Conservation (phyloP, 179 eudicot genomes). For the Actinidia polygama region DNA sequence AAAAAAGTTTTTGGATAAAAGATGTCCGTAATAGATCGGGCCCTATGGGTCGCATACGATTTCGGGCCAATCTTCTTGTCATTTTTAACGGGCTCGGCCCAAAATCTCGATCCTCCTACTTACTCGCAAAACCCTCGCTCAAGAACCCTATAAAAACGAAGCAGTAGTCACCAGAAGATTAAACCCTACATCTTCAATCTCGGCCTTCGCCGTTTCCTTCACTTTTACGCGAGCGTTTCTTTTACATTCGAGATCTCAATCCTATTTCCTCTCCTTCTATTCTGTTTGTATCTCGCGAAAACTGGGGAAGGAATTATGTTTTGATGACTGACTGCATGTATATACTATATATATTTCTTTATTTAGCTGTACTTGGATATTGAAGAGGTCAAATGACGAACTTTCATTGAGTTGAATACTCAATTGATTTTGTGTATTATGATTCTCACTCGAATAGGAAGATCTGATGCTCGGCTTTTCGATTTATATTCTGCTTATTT, state of each 20-base stretch:
- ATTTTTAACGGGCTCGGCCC: not conserved
- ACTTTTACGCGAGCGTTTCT: too few species aligned
- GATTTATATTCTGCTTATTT: not conserved
- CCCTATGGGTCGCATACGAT: not conserved
- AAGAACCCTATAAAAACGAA: not conserved
- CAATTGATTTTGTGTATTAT: constrained; percentile 12
- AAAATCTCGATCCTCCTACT: not conserved
- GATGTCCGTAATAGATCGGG: not conserved
- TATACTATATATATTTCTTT: not conserved
- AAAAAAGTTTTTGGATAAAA: too few species aligned
- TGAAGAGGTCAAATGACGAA: constrained; percentile 30
- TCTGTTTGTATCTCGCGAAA: not conserved
- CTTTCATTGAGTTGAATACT: constrained; percentile 28
- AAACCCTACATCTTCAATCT: not conserved
- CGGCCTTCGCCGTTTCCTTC: not conserved
- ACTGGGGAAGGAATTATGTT: not conserved
- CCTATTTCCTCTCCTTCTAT: not conserved
- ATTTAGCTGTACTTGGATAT: not conserved
- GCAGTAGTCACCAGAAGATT: not conserved
- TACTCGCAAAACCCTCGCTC: not conserved
- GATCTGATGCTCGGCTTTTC: constrained; percentile 32
- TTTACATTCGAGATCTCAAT: not conserved
- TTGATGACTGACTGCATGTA: too few species aligned
- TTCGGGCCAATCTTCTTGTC: too few species aligned
- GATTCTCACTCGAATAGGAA: constrained; percentile 41